Evolutionary conservation across 345 rosid genomes (phyloP), one percentile per base, ranked within the genome.

Genomic region (Syzygium aqueum): DNA sequence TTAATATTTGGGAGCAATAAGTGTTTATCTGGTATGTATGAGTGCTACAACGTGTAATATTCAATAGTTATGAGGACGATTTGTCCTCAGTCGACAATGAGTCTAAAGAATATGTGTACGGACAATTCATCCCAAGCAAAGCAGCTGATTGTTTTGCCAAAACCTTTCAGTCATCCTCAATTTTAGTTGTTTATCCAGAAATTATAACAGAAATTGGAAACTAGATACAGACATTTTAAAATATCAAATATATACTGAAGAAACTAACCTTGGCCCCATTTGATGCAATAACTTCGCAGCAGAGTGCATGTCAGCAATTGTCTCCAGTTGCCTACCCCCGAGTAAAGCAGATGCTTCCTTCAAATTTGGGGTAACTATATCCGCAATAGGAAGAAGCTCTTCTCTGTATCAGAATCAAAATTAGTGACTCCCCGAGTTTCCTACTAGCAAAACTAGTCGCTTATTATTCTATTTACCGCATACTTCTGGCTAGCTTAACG

Each of bases 311-410:
- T 97, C 97, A 57, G 87, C 93, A 85, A 95, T 91, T 43, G 97
- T 93, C 91, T 92, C 86, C 84, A 96, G 89, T 86, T 77, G 92
- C 90, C 87, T 56, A 49, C 95, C 96, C 85, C 92, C 96, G 84
- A 97, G 98, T 84, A 97, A 92, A 90, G 98, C 94, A 87, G 98
- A 94, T 25, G 99, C 98, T 89, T 97, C 99, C 91, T 94, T 95
- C 84, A 96, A 87, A 91, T 97, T 97, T 73, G 99, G 99, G 86
- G 99, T 97, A 65, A 96, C 89, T 54, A 97, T 91, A 89, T 95
- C 95, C 84, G 99, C 96, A 90, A 95, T 88, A 54, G 98, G 98
- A 88, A 97, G 91, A 59, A 97, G 97, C 84, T 91, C 91, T 92
- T 96, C 97, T 89, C 98, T 96, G 92, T 90, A 93, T 84, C 83